Percentiles rank a stretch among this genome's conserved stretches.
Conservation (phyloP, 164 flowering plant genomes). For the Kingdonia uniflora region DNA sequence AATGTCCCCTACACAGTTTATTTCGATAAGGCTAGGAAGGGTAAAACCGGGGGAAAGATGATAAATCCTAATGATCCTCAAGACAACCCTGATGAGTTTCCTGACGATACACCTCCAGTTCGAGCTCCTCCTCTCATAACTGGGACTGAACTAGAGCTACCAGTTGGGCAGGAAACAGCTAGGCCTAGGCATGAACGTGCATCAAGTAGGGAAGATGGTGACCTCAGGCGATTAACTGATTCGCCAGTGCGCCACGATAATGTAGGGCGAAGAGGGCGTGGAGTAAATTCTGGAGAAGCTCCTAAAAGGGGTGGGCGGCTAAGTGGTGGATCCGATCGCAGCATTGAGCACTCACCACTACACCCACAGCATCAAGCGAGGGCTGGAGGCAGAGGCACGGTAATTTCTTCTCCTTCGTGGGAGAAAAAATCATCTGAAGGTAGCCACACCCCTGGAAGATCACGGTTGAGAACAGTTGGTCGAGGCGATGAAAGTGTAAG, state of each 20-base stretch:
- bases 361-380: constrained; percentile 28
- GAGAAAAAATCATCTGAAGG: constrained; percentile 35
- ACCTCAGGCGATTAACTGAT: constrained; percentile 17
- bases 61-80: constrained; percentile 76
- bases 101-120: constrained; percentile 19
- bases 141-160: constrained; percentile 21
- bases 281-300: constrained; percentile 20
- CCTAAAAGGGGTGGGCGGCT: constrained; percentile 16
- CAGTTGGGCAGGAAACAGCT: constrained; percentile 10
- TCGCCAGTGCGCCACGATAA: constrained; percentile 20
- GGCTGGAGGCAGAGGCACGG: constrained; percentile 23
- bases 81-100: constrained; percentile 41
- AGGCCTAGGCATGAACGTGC: constrained; percentile 21
- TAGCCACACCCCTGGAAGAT: constrained; percentile 37
- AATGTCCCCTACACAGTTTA: constrained; percentile 74
- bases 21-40: constrained; percentile 78
- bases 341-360: constrained; percentile 34
- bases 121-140: constrained; percentile 22
- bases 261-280: constrained; percentile 17
- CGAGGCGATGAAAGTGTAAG: constrained; percentile 38
- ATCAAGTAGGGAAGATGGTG: constrained; percentile 39
- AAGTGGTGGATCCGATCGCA: constrained; percentile 28
- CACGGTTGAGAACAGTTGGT: constrained; percentile 23
- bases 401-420: constrained; percentile 33
- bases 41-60: constrained; percentile 40